These are phyloP conservation scores for Xylaria digitata DNA, from an alignment of 2,329 filamentous ascomycete species.

Conservation along the genomic window DNA sequence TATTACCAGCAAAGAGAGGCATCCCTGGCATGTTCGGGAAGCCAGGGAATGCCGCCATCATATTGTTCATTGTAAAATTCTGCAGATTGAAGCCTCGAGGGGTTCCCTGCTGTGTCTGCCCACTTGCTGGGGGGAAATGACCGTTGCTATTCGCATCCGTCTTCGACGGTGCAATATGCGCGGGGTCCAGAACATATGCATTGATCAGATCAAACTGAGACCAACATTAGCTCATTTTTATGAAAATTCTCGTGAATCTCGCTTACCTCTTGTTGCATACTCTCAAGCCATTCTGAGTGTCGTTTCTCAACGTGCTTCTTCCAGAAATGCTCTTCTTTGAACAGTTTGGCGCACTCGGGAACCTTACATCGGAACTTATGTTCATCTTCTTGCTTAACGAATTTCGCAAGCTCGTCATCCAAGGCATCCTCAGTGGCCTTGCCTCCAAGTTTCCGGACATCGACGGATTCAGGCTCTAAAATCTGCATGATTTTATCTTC, in stretches of 20 bases:
- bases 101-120: constrained; percentile 82
- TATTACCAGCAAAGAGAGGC: constrained; percentile 59
- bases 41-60: constrained; percentile 68
- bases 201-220: constrained; percentile 87
- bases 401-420: constrained; percentile 85
- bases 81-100: constrained; percentile 91
- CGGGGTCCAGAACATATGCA: constrained; percentile 91
- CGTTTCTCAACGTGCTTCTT: constrained; percentile 97
- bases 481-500: constrained; percentile 96
- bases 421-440: constrained; percentile 86
- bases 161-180: constrained; percentile 91
- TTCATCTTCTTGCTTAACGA: constrained; percentile 96
- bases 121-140: constrained; percentile 86
- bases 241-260: neutral
- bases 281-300: constrained; percentile 87
- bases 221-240: constrained; percentile 49
- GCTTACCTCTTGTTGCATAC: constrained; percentile 83
- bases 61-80: constrained; percentile 71
- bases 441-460: constrained; percentile 90
- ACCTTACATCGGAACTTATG: constrained; percentile 97
- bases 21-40: constrained; percentile 68
- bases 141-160: constrained; percentile 96
- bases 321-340: constrained; percentile 98
- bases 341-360: constrained; percentile 94
- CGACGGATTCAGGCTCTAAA: constrained; percentile 86